Base-by-base conservation (phyloP, 768 basidiomycete species). In the Xerocomellus amylosporus region DNA sequence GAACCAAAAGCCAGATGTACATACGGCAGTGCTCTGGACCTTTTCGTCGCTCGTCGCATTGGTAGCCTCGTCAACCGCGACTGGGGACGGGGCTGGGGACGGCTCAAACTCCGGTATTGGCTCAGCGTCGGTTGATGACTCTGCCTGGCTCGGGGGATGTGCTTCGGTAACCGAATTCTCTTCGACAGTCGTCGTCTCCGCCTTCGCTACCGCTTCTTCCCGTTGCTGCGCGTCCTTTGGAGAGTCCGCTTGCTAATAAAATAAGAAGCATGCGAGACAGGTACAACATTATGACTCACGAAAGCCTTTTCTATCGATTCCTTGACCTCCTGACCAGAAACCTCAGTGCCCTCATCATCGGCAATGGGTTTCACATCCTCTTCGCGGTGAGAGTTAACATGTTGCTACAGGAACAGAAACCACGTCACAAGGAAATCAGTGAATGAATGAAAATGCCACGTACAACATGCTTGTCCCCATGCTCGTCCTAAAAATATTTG, bases 321-420 rank as follows among this genome's bases (percentile, higher is more conserved):
- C 42, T 69, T 64, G 46, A 73, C 54, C 24, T 71, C 71, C 39
- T 69, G 59, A 38, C 47, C 54, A 45, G 71, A 60, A 33, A 67
- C 61, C 37, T 49, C 54, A 2, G 69, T 69, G 13, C 69, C 71
- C 45, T 71, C 71, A 22, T 71, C 71, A 47, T 72, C 72, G 2
- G 52, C 48, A 45, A 65, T 52, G 30, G 66, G 55, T 15, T 47
- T 44, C 12, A 24, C 51, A 33, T 53, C 53, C 48, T 46, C 51
- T 33, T 49, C 46, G 20, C 22, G 38, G 1, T 48, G 36, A 14
- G 64, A 41, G 34, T 65, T 54, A 3, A 42, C 48, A 9, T 56
- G 60, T 57, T 66, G 61, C 62, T 67, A 54, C 34, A 48, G 38
- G 30, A 46, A 58, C 54, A 42, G 30, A 37, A 37, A 9, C 20